Evolutionary conservation across 768 basidiomycete genomes (phyloP), one percentile per base, ranked within the genome.

Genomic region (Chiua virens): DNA sequence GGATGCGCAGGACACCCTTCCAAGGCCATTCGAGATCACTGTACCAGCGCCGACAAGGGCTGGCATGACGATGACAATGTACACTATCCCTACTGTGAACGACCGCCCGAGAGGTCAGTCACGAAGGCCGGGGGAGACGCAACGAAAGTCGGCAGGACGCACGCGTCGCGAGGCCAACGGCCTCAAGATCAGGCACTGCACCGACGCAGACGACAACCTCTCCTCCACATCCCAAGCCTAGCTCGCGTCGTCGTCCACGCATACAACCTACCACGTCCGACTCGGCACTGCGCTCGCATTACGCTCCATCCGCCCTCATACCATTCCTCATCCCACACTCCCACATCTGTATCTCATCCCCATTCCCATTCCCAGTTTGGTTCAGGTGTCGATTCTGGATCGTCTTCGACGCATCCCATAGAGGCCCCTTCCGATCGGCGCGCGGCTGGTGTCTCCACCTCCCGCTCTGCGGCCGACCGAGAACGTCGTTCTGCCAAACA

Each of bases 1-100:
- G 23, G 49, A 42, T 30, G 55, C 55, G 3, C 66, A 67, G 38
- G 66, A 67, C 23, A 58, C 60, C 20, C 54, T 53, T 27, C 64
- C 67, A 9, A 62, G 67, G 35, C 66, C 66, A 4, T 67, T 59
- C 39, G 55, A 55, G 14, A 13, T 49, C 17, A 30, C 17, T 2
- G 49, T 54, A 18, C 62, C 60, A 4, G 55, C 57, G 18, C 34
- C 47, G n/a, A 54, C 30, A 25, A 13, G 17, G 28, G 37, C 44
- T 11, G 27, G 10, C n/a, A 18, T 46, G 6, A 45, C 36, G 32
- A 41, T 32, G 27, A 22, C 22, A 9, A 47, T 21, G 32, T 40
- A 14, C 17, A 14, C 21, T 30, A 4, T 4, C 2, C 48, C 57
- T 5, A 36, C 50, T 13, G 30, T 52, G 1, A 38, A 47, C n/a